Evolutionary conservation across 768 basidiomycete species (phyloP), one percentile per base, ranked within the genome.

Genomic region (Russula ochroleuca): DNA sequence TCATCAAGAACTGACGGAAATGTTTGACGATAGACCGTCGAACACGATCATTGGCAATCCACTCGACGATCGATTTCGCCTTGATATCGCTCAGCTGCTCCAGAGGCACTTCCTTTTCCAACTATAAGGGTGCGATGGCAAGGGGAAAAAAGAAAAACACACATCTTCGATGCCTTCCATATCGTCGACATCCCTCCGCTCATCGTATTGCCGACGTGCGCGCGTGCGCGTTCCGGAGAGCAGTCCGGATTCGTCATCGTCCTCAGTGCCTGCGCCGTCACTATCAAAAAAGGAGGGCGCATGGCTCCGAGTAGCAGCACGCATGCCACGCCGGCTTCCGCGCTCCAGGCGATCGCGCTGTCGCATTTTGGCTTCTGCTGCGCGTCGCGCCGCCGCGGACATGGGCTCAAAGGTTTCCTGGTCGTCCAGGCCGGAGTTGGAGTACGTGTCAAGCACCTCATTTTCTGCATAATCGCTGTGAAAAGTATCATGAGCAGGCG

Each of bases 81-180:
- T 98, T 98, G 79, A 99, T 94, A 72, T 99, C 97, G 64, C 92
- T 92, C 11, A 99, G 80, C 77, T 99, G 93, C 72, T 98, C 96
- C 48, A 97, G 74, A 0, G 97, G 94, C 59, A 99, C 81, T 75
- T 98, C 94, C 92, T 97, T 71, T 15, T 62, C 40, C 15, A 52
- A 38, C 17, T 54, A 25, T 25, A 49, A 65, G 49, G n/a, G 53
- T 14, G 49, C 31, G 50, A 62, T 5, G 41, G 25, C 17, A 8
- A 28, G 40, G 14, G 15, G 14, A 48, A 23, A 38, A 62, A 31
- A 66, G 52, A 48, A 61, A 21, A 7, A 77, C 88, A 64, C 64
- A 92, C 93, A 70, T 94, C 92, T 60, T 94, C 94, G 19, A 87
- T 74, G 37, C 90, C 94, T 54, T 94, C 94, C 67, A 94, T 80